A percentile compares a stretch with the other conserved stretches of the same genome.
Evolutionary conservation across 1,284 basidiomycete species (phyloP).

Genomic region (Leucoagaricus sp.): DNA sequence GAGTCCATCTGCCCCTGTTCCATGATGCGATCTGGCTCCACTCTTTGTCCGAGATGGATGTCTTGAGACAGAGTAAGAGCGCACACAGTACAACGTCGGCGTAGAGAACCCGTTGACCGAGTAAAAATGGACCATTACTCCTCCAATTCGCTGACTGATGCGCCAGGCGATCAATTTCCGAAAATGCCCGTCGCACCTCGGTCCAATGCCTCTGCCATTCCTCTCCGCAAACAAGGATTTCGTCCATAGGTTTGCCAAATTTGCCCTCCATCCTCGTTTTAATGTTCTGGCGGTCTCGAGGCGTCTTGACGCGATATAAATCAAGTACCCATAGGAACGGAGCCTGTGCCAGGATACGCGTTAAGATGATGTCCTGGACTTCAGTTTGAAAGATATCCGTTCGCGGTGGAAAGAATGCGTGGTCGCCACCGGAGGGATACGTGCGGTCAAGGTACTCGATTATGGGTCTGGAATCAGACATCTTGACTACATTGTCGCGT

Average conservation of each 20-base stretch:
- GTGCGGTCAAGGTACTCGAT: slow-evolving; percentile 28
- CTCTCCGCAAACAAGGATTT: slow-evolving; percentile 14
- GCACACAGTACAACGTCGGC: slow-evolving; percentile 24
- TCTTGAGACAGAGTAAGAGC: slow-evolving; percentile 21
- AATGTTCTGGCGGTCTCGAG: slow-evolving; percentile 20
- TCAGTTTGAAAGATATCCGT: slow-evolving; percentile 17
- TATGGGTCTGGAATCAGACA: slow-evolving; percentile 28
- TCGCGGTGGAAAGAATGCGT: slow-evolving; percentile 18
- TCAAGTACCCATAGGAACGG: slow-evolving; percentile 22
- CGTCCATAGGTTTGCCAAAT: slow-evolving; percentile 18
- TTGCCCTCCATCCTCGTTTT: slow-evolving; percentile 17
- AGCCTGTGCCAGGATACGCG: slow-evolving; percentile 16
- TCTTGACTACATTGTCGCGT: slow-evolving; percentile 14
- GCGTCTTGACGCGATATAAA: slow-evolving; percentile 20
- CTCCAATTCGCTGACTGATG: slow-evolving; percentile 12
- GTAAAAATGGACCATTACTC: slow-evolving; percentile 18
- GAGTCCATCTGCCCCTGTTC: slow-evolving; percentile 18
- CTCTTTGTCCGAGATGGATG: slow-evolving; percentile 20
- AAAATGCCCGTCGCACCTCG: slow-evolving; percentile 18
- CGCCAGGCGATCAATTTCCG: slow-evolving; percentile 5
- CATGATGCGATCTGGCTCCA: slow-evolving; percentile 22
- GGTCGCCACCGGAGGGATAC: slow-evolving; percentile 21
- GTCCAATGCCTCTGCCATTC: slow-evolving; percentile 21
- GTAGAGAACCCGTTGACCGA: slow-evolving; percentile 18
- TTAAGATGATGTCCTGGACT: slow-evolving; percentile 18